phyloP scores from a whole-genome alignment of 2,329 filamentous ascomycete species.

The Tolypocladium paradoxum region DNA sequence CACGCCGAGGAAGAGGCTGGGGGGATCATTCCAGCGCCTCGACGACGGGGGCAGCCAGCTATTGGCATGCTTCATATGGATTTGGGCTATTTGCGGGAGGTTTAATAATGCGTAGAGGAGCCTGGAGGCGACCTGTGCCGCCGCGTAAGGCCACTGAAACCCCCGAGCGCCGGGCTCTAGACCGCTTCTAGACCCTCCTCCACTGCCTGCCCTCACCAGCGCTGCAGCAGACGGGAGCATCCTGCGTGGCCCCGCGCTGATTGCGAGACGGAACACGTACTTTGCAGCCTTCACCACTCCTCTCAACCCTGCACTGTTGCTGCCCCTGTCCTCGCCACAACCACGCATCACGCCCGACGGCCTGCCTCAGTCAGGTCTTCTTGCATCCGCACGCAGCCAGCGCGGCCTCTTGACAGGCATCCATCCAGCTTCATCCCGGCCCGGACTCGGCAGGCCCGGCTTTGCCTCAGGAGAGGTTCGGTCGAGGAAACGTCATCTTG shows the following conservation, averaged over 20 bases:
- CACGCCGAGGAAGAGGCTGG: background rate
- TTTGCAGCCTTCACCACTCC: background rate
- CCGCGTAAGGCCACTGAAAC: background rate
- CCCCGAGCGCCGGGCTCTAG: background rate
- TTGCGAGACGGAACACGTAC: background rate
- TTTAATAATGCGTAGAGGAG: background rate
- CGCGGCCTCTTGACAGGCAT: background rate
- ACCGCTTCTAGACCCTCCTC: background rate
- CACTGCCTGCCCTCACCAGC: background rate
- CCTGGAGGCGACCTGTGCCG: background rate
- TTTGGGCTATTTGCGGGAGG: background rate
- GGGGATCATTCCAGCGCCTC: background rate
- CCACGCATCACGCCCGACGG: background rate
- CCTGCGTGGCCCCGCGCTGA: background rate
- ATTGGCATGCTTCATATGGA: background rate
- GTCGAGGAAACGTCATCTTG: background rate
- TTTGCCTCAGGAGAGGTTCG: background rate
- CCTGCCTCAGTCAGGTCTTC: background rate
- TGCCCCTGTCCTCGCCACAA: background rate
- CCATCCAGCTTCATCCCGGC: background rate
- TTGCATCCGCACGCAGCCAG: background rate
- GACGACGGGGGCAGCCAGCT: background rate
- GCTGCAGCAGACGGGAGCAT: background rate
- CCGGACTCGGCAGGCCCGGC: background rate
- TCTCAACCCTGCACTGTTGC: background rate